These are phyloP conservation scores for Blastobotrys capitulatus DNA, from an alignment of 1,139 yeast genomes.

Conservation along the genomic window DNA sequence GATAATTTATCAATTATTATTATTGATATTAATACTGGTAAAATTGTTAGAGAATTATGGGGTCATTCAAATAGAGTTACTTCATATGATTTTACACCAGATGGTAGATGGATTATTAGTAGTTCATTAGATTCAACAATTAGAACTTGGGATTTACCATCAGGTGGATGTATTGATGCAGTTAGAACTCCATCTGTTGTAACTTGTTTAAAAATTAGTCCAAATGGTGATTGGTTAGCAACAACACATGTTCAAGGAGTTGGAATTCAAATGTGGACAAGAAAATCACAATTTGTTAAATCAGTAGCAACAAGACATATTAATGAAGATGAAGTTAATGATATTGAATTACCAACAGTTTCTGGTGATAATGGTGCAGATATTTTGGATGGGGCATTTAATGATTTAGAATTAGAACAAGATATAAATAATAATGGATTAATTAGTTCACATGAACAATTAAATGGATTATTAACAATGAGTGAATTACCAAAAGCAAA, in stretches of 20 bases:
- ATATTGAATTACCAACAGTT: conserved; percentile 63
- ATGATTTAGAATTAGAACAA: conserved; percentile 28
- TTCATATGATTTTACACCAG: conserved; percentile 84
- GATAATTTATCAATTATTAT: conserved; percentile 85
- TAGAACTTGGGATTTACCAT: conserved; percentile 96
- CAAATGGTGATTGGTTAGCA: conserved; percentile 86
- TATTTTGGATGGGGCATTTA: conserved; percentile 73
- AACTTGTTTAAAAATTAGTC: conserved; percentile 75
- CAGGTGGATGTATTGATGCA: conserved; percentile 97
- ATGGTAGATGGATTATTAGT: conserved; percentile 92
- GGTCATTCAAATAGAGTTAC: conserved; percentile 92
- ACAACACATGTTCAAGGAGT: conserved; percentile 89
- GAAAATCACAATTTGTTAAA: conserved; percentile 70
- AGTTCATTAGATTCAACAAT: conserved; percentile 81
- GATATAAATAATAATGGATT: conserved; percentile 43
- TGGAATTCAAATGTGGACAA: conserved; percentile 91
- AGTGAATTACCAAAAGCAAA: conserved; percentile 73
- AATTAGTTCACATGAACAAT: conserved; percentile 53
- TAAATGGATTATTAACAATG: conserved; percentile 63
- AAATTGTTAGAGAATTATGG: conserved; percentile 76
- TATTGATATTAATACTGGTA: conserved; percentile 74
- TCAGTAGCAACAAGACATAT: conserved; percentile 66
- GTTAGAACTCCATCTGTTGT: conserved; percentile 72
- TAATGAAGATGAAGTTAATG: conserved; percentile 48
- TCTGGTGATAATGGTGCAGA: conserved; percentile 78